Base-by-base conservation (phyloP, 345 rosid species). In the Lumnitzera racemosa region DNA sequence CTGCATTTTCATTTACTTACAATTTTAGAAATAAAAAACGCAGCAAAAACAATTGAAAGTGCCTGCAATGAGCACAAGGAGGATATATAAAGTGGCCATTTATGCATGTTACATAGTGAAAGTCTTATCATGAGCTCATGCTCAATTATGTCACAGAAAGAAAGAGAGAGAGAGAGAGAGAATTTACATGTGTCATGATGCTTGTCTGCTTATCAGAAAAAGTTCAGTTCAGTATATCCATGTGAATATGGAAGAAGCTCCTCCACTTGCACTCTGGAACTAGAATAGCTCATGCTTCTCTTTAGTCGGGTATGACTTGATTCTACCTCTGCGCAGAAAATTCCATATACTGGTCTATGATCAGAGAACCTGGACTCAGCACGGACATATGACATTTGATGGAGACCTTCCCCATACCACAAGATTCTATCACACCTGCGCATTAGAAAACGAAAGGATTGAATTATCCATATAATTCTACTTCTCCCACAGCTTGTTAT, bases 331-430 rank as follows among this genome's bases (percentile, higher is more conserved):
- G 92, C 97, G 73, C 77, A 86, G 69, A 94, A 94, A 65, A 86
- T 75, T 61, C 99, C 91, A 70, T 90, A 94, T 48, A 94, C 99
- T 16, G 99, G 99, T 75, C 97, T 84, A 67, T 94, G 99, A 72
- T 94, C 99, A 1, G 99, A 94, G 78, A 94, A 94, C 68, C 80
- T 76, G 12, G 99, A 94, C 76, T 94, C 99, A 1, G 95, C 99
- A 25, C 96, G 86, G 12, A 88, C 97, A 57, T 94, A 94, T 23
- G 89, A 80, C 74, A 79, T 49, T 51, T 94, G 99, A 49, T 90
- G 99, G 50, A 94, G 80, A 53, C 99, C 99, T 80, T 88, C 95
- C 58, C 99, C 99, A 62, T 84, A 53, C 99, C 99, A 94, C 61
- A 94, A 59, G 76, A 94, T 94, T 62, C 99, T 57, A 72, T 94